Conservation (phyloP, 1,139 yeast species). For the Sugiyamaella japonica region DNA sequence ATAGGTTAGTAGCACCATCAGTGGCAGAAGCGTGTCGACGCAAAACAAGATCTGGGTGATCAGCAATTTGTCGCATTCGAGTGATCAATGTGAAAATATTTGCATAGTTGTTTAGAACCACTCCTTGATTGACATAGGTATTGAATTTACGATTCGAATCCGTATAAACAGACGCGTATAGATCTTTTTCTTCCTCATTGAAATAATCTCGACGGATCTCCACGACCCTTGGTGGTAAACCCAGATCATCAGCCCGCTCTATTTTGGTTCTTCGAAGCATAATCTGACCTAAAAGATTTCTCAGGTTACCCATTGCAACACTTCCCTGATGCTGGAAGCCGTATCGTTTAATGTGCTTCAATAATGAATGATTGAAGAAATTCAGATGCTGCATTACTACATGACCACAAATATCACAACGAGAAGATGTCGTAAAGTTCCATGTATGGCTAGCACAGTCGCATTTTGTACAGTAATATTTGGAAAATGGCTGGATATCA, state of each 20-base stretch:
- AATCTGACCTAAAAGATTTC: slow-evolving; percentile 67
- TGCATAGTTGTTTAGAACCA: slow-evolving; percentile 91
- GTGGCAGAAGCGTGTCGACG: slow-evolving; percentile 51
- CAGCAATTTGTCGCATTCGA: slow-evolving; percentile 96
- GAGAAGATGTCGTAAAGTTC: slow-evolving; percentile 78
- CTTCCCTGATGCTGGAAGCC: slow-evolving; percentile 84
- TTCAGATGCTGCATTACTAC: slow-evolving; percentile 93
- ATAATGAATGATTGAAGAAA: slow-evolving; percentile 91
- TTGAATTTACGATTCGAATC: slow-evolving; percentile 81
- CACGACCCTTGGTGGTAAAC: slow-evolving; percentile 91
- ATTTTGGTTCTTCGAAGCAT: slow-evolving; percentile 94
- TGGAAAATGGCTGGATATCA: slow-evolving; percentile 80
- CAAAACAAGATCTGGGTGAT: slow-evolving; percentile 93
- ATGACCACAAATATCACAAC: slow-evolving; percentile 85
- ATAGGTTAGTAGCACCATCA: slow-evolving; percentile 52
- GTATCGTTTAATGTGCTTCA: slow-evolving; percentile 84
- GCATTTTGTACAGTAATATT: slow-evolving; percentile 89
- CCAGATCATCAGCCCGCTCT: slow-evolving; percentile 95
- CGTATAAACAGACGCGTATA: slow-evolving; percentile 82
- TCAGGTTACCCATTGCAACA: slow-evolving; percentile 73
- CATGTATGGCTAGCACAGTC: slow-evolving; percentile 78
- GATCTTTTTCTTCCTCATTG: slow-evolving; percentile 91
- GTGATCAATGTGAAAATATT: slow-evolving; percentile 94
- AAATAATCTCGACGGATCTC: slow-evolving; percentile 82
- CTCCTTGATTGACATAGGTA: slow-evolving; percentile 92